Conservation (phyloP, 768 basidiomycete genomes). For the Dacryopinax primogenitus region DNA sequence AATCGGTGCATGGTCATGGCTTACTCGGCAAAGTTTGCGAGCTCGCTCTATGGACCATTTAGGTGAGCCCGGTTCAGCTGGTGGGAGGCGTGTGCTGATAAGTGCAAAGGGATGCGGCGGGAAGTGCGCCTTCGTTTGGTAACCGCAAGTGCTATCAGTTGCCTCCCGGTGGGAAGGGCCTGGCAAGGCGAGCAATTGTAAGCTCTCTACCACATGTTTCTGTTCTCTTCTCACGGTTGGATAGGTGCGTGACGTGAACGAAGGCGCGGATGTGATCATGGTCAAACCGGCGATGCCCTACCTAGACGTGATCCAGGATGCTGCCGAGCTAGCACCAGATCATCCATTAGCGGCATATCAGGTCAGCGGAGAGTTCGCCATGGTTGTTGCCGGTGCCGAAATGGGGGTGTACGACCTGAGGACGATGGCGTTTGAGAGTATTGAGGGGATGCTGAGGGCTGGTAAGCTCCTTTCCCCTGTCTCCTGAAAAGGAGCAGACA, state of each 20-base stretch:
- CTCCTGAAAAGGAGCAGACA: not conserved
- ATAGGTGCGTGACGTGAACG: conserved; percentile 72
- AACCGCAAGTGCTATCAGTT: conserved; percentile 98
- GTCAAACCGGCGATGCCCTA: conserved; percentile 95
- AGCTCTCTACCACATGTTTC: conserved; percentile 24
- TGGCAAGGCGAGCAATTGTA: conserved; percentile 87
- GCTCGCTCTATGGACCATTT: conserved; percentile 90
- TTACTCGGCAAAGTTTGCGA: conserved; percentile 96
- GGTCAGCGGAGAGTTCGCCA: conserved; percentile 95
- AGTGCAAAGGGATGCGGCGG: conserved; percentile 74
- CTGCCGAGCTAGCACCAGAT: conserved; percentile 63
- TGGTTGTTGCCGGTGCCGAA: conserved; percentile 86
- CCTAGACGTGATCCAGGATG: conserved; percentile 89
- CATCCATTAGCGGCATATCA: conserved; percentile 95
- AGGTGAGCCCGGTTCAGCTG: conserved; percentile 37
- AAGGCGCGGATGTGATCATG: conserved; percentile 98
- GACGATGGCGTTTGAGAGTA: conserved; percentile 87
- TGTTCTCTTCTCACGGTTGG: not conserved
- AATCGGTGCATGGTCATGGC: conserved; percentile 91
- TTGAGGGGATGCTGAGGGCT: conserved; percentile 83
- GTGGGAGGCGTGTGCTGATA: not conserved
- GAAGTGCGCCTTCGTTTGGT: conserved; percentile 87
- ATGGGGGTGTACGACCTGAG: conserved; percentile 89
- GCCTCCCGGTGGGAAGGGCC: conserved; percentile 72
- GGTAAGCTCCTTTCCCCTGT: conserved; percentile 33